A percentile compares a stretch with the other conserved stretches of the same genome.
phyloP scores from a whole-genome alignment of 1,284 basidiomycete genomes.

The Tylopilus sp. region DNA sequence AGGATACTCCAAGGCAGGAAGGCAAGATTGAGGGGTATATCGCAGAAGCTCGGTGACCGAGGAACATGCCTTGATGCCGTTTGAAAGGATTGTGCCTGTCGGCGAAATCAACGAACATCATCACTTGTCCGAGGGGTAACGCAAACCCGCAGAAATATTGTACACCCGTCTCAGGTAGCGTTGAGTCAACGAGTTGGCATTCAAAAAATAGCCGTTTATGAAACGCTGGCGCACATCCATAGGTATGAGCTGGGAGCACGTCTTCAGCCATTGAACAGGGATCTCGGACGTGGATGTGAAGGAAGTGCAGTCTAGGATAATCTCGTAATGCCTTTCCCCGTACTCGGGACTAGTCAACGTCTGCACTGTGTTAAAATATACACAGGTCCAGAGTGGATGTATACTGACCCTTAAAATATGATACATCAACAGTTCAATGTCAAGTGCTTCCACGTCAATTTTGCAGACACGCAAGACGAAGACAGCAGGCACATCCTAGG shows the following conservation, averaged over 20 bases:
- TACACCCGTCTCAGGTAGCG: conserved; percentile 73
- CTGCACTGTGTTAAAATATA: conserved; percentile 22
- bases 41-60: conserved; percentile 57
- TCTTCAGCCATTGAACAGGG: conserved; percentile 79
- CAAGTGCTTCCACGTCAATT: conserved; percentile 78
- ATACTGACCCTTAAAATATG: conserved; percentile 70
- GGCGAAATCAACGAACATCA: conserved; percentile 8
- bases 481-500: conserved; percentile 49
- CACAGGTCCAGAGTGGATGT: neutral
- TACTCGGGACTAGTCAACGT: conserved; percentile 43
- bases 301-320: conserved; percentile 81
- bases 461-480: conserved; percentile 65
- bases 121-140: neutral
- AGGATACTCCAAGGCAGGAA: conserved; percentile 51
- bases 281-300: conserved; percentile 76
- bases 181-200: conserved; percentile 73
- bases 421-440: conserved; percentile 82
- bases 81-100: conserved; percentile 53
- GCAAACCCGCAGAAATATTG: conserved; percentile 68
- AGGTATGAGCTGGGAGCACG: conserved; percentile 76
- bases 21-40: conserved; percentile 47
- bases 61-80: conserved; percentile 53
- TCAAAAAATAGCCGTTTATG: conserved; percentile 64
- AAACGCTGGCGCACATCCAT: conserved; percentile 59
- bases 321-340: conserved; percentile 56